Base-by-base conservation (phyloP, 2,329 filamentous ascomycete species). In the Alternaria novae-zelandiae region DNA sequence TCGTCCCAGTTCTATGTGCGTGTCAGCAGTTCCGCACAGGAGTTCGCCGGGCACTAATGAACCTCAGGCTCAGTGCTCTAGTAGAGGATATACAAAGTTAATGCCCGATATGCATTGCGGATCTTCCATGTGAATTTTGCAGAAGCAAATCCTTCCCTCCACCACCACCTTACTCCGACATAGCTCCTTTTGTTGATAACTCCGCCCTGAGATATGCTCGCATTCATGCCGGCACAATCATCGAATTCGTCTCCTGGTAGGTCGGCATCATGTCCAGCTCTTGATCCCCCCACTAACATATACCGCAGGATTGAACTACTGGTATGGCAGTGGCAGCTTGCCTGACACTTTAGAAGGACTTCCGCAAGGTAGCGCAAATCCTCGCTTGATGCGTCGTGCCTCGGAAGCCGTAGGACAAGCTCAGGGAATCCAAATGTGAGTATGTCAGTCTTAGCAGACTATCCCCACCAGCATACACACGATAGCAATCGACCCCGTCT, bases 161-260 rank as follows among this genome's bases (percentile, higher is more conserved):
- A 59, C 68, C 59, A 59, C 68, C 59, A 68, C 66, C 59, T 64
- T 62, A 56, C 57, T 57, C 61, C 61, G 61, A 70, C 68, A 71
- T 70, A 73, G 61, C 59, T 62, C 64, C 69, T 68, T 65, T 61
- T 57, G 63, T 65, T 66, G 68, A 69, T 64, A 65, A 25, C 53
- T 59, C 65, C 61, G 51, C 66, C 47, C 62, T 68, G 65, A 75
- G 74, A 74, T 63, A 79, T 79, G 77, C 70, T 78, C 61, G 76
- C 74, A 71, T 69, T 76, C 74, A 79, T 78, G 77, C 73, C 75
- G 76, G 67, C 75, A 65, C 74, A 75, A 69, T 69, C 74, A 45
- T 68, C 72, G 65, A 75, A 77, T 60, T 74, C 75, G 54, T 74
- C 75, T 63, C 73, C 75, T 63, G 74, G 77, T 79, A 69, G 66